phyloP scores from a whole-genome alignment of 176 grass and related monocot species.

The Saccharum spontaneum region DNA sequence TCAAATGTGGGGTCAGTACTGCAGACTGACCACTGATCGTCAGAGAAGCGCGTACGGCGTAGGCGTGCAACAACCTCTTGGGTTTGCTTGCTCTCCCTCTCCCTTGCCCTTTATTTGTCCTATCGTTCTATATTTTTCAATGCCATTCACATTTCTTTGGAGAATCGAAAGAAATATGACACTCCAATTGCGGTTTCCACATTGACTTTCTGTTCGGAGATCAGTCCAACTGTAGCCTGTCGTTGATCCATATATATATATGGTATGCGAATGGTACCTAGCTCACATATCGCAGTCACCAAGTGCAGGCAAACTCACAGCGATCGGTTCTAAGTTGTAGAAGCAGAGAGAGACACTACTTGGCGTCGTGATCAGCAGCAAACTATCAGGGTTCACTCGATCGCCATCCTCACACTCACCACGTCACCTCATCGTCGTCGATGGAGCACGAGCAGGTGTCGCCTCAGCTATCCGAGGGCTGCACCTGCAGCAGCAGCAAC shows the following conservation, averaged over 20 bases:
- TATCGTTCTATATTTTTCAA: conserved; percentile 17
- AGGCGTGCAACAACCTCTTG: background rate
- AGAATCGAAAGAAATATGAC: background rate
- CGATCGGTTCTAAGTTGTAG: background rate
- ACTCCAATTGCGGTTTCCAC: conserved; percentile 11
- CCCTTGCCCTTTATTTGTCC: background rate
- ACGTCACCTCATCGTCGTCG: background rate
- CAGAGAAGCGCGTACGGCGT: conserved; percentile 32
- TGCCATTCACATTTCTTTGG: conserved; percentile 46
- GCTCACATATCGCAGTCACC: conserved; percentile 7
- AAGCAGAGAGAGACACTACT: background rate
- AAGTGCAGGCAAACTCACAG: background rate
- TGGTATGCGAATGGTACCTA: conserved; percentile 1
- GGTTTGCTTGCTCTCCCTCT: background rate
- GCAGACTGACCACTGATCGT: conserved; percentile 12
- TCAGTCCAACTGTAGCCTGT: background rate
- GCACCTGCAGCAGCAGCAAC: conserved; percentile 24
- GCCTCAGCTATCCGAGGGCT: conserved; percentile 11
- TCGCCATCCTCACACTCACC: background rate
- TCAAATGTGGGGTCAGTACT: conserved; percentile 12
- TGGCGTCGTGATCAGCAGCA: background rate
- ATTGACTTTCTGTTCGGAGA: conserved; percentile 10
- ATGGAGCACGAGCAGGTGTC: conserved; percentile 34
- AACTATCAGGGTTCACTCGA: background rate
- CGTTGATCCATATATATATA: conserved; percentile 23